Evolutionary conservation across 2,329 filamentous ascomycete species (phyloP), one percentile per base, ranked within the genome.

Genomic region (Apiospora arundinis): DNA sequence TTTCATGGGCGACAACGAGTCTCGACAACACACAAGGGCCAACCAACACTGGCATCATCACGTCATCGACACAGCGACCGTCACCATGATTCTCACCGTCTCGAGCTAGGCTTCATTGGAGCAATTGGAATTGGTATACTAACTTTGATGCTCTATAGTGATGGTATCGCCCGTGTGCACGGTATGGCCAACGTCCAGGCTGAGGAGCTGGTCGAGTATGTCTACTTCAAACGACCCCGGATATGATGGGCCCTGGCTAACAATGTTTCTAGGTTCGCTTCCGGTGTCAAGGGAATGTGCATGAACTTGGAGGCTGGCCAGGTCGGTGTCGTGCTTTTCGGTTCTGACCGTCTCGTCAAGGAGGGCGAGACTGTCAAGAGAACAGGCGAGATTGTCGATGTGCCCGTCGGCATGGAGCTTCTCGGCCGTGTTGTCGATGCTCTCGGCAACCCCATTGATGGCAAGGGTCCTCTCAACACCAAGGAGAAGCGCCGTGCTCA

Each of bases 271-370:
- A 98, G 95, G 90, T 99, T 99, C 90, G 94, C 96, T 82, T 99
- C 96, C 78, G 96, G 96, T 86, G 96, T 98, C 87, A 98, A 98
- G 92, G 96, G 96, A 86, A 99, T 99, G 96, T 98, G 95, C 94
- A 98, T 99, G 95, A 99, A 99, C 93, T 92, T 99, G 88, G 96
- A 99, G 90, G 96, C 96, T 86, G 96, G 96, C 86, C 96, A 98
- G 88, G 96, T 99, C 89, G 96, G 96, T 97, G 95, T 99, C 82
- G 96, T 99, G 91, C 91, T 99, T 83, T 99, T 99, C 91, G 96
- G 96, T 92, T 98, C 96, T 83, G 96, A 99, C 89, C 95, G 96
- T 95, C 91, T 98, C 81, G 96, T 99, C 92, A 96, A 94, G 91
- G 96, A 99, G 88, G 96, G 96, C 83, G 95, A 99, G 91, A 95